Evolutionary conservation across 371 early-diverging fungal genomes (phyloP).

Genomic region (Mucor mucedo): DNA sequence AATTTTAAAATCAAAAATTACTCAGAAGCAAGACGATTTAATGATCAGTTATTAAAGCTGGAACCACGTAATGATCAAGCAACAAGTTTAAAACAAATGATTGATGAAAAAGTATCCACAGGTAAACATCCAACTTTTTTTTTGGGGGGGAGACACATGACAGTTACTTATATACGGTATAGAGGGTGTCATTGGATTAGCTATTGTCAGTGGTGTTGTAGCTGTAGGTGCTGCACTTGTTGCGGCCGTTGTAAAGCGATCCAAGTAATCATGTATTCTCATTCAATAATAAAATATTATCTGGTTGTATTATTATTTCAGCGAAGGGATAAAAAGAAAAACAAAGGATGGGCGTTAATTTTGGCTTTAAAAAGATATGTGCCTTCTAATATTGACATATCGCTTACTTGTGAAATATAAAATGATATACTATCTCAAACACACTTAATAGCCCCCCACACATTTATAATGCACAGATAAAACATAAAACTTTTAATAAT

Average conservation of each 20-base stretch:
- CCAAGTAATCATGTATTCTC: slow-evolving; percentile 16
- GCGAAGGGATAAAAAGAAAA: no score
- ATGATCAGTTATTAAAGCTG: slow-evolving; percentile 75
- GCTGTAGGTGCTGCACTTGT: slow-evolving; percentile 65
- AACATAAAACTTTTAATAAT: no score
- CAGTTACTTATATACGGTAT: background rate
- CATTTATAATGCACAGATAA: no score
- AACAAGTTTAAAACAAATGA: slow-evolving; percentile 68
- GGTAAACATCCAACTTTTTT: slow-evolving; percentile 49
- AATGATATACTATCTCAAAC: no score
- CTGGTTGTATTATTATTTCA: slow-evolving; percentile 1
- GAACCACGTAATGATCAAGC: slow-evolving; percentile 92
- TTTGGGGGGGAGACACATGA: no score
- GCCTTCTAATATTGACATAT: no score
- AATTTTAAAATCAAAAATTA: slow-evolving; percentile 90
- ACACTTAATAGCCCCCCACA: no score
- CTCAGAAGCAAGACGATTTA: slow-evolving; percentile 77
- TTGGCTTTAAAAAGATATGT: no score
- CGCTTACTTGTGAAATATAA: no score
- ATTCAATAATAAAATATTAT: slow-evolving; percentile 2
- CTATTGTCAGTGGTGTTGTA: slow-evolving; percentile 83
- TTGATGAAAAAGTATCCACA: slow-evolving; percentile 84
- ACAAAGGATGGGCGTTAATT: no score
- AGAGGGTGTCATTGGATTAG: slow-evolving; percentile 92
- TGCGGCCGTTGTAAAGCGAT: slow-evolving; percentile 46